Base-by-base conservation (phyloP, 208 protist species). In the Jaenimonas drosophilae region DNA sequence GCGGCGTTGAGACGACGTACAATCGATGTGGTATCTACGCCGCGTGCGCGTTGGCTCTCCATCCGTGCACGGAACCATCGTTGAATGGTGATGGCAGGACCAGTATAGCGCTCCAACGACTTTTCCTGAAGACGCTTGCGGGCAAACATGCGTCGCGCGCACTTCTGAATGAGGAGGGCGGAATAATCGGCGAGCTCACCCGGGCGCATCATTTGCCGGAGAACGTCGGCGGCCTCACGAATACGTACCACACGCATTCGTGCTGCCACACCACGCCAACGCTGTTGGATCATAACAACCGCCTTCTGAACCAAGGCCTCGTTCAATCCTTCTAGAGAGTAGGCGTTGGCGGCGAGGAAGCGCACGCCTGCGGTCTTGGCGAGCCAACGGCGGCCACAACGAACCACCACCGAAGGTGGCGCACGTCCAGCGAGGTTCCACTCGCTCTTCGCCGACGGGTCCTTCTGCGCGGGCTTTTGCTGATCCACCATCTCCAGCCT, bases 21-120 rank as follows among this genome's bases (percentile, higher is more conserved):
- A 24, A 58, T 29, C 0, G 76, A 72, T 3, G 49, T 51, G 7
- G 31, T n/a, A 28, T 88, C 79, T 0, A 81, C 59, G 23, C 75
- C 76, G 26, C 68, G 65, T 5, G 25, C 23, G 12, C 61, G 62
- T 19, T 71, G 64, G 27, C 61, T 48, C 4, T 38, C 28, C 44
- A 67, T 43, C 19, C 45, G 59, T 4, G 12, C 0, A 4, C 76
- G 79, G 36, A 71, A 60, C 75, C 79, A 89, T 21, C 40, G 34
- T 46, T 89, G 75, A 25, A 89, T 69, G 6, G 4, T 2, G 3
- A 46, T 23, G 0, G 75, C 70, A 2, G 61, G 43, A 0, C 49
- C 47, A 0, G 2, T 40, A 59, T 76, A 60, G 5, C 27, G 36
- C 30, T 60, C 54, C 2, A 50, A 2, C 21, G 43, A 47, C 9